phyloP scores from a whole-genome alignment of 805 yeast genomes.

The Candida piceae region DNA sequence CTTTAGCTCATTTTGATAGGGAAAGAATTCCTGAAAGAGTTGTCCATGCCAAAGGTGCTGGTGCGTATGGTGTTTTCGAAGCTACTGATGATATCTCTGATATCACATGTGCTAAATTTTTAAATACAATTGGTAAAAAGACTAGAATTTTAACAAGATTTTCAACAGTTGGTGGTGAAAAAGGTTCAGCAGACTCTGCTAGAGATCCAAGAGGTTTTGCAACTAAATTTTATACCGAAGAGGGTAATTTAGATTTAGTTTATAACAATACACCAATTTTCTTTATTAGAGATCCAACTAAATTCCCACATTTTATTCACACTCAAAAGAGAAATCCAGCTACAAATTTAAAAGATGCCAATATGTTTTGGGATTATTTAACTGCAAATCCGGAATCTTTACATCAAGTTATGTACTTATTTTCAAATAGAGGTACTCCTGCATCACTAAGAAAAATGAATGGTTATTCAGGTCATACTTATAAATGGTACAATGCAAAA shows the following conservation, averaged over 20 bases:
- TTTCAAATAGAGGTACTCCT: slow-evolving; percentile 82
- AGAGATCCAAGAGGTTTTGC: slow-evolving; percentile 89
- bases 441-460: slow-evolving; percentile 70
- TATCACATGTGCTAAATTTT: slow-evolving; percentile 63
- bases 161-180: slow-evolving; percentile 85
- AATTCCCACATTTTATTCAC: slow-evolving; percentile 85
- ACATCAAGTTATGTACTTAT: slow-evolving; percentile 70
- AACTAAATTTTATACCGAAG: slow-evolving; percentile 74
- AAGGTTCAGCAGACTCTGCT: slow-evolving; percentile 75
- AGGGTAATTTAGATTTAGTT: slow-evolving; percentile 81
- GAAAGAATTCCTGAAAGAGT: slow-evolving; percentile 91
- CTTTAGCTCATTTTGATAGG: slow-evolving; percentile 81
- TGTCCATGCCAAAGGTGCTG: slow-evolving; percentile 91
- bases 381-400: slow-evolving; percentile 67
- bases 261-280: slow-evolving; percentile 84
- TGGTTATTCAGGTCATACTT: slow-evolving; percentile 82
- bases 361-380: slow-evolving; percentile 83
- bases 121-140: slow-evolving; percentile 72
- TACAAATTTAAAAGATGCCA: slow-evolving; percentile 73
- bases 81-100: slow-evolving; percentile 83
- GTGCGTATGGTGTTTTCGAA: slow-evolving; percentile 84
- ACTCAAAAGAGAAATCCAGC: slow-evolving; percentile 85
- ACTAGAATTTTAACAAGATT: slow-evolving; percentile 71
- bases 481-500: slow-evolving; percentile 70
- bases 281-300: slow-evolving; percentile 78